These are phyloP conservation scores for Fusarium foetens DNA, from an alignment of 2,329 filamentous ascomycete genomes.

Conservation along the genomic window DNA sequence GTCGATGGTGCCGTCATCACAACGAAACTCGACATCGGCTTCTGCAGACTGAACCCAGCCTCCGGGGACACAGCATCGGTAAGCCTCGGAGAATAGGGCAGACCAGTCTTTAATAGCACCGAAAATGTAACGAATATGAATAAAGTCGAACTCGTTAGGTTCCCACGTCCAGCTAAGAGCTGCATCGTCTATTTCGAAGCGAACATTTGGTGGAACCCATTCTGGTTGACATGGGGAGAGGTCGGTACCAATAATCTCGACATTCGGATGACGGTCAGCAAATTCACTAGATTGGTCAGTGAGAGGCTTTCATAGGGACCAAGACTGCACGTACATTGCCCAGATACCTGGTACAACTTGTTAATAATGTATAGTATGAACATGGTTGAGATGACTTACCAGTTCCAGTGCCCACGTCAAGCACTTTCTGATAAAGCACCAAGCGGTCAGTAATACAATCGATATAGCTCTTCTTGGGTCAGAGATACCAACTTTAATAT, in stretches of 20 bases:
- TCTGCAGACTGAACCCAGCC: constrained; percentile 38
- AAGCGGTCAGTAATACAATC: not conserved
- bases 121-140: constrained; percentile 37
- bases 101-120: constrained; percentile 34
- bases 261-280: constrained; percentile 28
- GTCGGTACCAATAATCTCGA: constrained; percentile 32
- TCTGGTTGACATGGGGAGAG: constrained; percentile 34
- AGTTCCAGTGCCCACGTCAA: constrained; percentile 26
- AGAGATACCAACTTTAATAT: not conserved
- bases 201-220: constrained; percentile 39
- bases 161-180: constrained; percentile 31
- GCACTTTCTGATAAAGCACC: not conserved
- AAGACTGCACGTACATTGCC: constrained; percentile 2
- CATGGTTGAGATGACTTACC: not conserved
- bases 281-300: constrained; percentile 16
- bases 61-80: constrained; percentile 34
- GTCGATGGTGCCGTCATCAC: constrained; percentile 31
- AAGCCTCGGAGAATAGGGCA: constrained; percentile 26
- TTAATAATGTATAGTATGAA: not conserved
- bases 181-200: constrained; percentile 37
- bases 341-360: constrained; percentile 9
- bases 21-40: constrained; percentile 16
- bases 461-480: accelerated
- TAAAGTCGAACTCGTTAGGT: constrained; percentile 21
- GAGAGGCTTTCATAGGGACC: accelerated